Evolutionary conservation across 2,329 filamentous ascomycete species (phyloP).

Genomic region (Pyricularia sp.): DNA sequence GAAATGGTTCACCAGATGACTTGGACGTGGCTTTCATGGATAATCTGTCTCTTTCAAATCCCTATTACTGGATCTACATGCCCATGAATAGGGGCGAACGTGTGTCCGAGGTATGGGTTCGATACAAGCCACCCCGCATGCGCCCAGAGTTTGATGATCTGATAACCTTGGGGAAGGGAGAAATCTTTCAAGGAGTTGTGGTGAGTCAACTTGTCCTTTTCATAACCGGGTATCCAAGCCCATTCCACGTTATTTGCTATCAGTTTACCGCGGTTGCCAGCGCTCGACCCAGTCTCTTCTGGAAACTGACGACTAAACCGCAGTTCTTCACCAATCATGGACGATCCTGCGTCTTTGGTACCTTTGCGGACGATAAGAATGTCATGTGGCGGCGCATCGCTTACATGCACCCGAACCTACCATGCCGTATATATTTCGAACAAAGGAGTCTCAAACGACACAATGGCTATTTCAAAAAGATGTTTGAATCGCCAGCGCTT

Average conservation of each 20-base stretch:
- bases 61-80: not conserved
- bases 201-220: not conserved
- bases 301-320: not conserved
- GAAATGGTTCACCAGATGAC: not conserved
- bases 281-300: too few relatives aligned
- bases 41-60: not conserved
- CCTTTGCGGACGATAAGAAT: not conserved
- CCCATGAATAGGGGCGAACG: not conserved
- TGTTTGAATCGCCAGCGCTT: not conserved
- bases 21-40: not conserved
- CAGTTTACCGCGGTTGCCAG: too few relatives aligned
- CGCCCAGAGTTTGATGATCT: too few relatives aligned
- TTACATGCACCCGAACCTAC: not conserved
- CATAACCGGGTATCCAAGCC: not conserved
- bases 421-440: not conserved
- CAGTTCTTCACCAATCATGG: not conserved
- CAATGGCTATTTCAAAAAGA: not conserved
- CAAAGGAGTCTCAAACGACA: not conserved
- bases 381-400: not conserved
- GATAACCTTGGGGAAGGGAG: too few relatives aligned
- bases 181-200: not conserved
- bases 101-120: not conserved
- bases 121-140: not conserved
- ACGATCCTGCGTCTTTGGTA: not conserved
- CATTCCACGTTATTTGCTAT: too few relatives aligned